Conservation (phyloP, 352 stramenopile genomes). For the Phytophthora palmivora region DNA sequence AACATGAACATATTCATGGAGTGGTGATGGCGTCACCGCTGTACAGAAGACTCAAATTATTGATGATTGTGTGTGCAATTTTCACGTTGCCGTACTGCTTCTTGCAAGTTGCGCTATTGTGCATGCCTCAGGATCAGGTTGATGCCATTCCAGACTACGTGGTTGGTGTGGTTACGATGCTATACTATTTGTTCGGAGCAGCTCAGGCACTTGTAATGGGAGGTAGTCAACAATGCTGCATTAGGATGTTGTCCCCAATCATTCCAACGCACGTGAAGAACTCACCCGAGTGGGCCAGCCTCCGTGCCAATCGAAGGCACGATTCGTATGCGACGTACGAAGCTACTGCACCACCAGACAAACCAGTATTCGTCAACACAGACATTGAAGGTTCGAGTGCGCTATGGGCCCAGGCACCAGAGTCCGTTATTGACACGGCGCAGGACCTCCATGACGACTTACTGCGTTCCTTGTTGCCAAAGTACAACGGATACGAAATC, state of each 20-base stretch:
- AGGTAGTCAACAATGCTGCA: conserved; percentile 68
- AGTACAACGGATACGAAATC: conserved; percentile 77
- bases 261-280: conserved; percentile 63
- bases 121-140: conserved; percentile 44
- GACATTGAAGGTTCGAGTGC: conserved; percentile 83
- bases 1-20: conserved; percentile 77
- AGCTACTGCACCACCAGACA: conserved; percentile 36
- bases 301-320: conserved; percentile 42
- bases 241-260: conserved; percentile 57
- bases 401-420: conserved; percentile 62
- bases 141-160: conserved; percentile 63
- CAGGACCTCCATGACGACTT: conserved; percentile 74
- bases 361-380: conserved; percentile 78
- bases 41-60: conserved; percentile 70
- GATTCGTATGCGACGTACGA: conserved; percentile 50
- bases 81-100: conserved; percentile 77
- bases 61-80: conserved; percentile 67
- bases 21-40: conserved; percentile 72
- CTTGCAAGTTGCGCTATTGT: conserved; percentile 57
- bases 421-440: conserved; percentile 64
- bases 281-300: conserved; percentile 54
- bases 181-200: conserved; percentile 73
- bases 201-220: conserved; percentile 73
- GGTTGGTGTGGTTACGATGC: conserved; percentile 60
- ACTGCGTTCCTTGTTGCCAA: conserved; percentile 54